phyloP scores from a whole-genome alignment of 1,284 basidiomycete species.

The Heterobasidion annosum region DNA sequence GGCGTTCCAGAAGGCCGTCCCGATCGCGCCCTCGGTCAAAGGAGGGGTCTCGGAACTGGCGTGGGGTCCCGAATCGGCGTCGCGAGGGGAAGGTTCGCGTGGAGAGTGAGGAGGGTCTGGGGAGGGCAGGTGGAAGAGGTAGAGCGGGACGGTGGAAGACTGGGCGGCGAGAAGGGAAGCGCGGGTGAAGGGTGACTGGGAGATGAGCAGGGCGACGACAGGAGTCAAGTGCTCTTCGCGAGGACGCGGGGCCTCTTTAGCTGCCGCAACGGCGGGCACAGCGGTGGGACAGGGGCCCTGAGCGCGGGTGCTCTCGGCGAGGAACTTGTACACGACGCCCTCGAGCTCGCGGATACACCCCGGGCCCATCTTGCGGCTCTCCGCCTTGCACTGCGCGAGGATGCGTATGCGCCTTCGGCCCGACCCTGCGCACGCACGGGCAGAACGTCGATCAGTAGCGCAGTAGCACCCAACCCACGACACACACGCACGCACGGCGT shows the following conservation, averaged over 20 bases:
- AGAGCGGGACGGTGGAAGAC: slow-evolving; percentile 65
- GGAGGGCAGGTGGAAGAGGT: slow-evolving; percentile 68
- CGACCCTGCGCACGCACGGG: background rate
- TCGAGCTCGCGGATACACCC: slow-evolving; percentile 82
- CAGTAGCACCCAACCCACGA: background rate
- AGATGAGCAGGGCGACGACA: slow-evolving; percentile 67
- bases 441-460: background rate
- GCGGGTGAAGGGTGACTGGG: slow-evolving; percentile 69
- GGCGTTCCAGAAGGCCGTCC: slow-evolving; percentile 56
- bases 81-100: slow-evolving; percentile 6
- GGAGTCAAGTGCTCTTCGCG: slow-evolving; percentile 14
- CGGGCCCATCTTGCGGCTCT: slow-evolving; percentile 71
- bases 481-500: too few relatives aligned
- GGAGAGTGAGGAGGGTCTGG: background rate
- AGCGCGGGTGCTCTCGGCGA: background rate
- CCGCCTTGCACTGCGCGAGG: slow-evolving; percentile 88
- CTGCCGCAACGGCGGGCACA: background rate
- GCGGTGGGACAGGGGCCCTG: background rate
- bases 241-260: background rate
- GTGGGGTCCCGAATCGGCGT: background rate
- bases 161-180: slow-evolving; percentile 58
- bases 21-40: slow-evolving; percentile 18
- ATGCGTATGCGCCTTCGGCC: slow-evolving; percentile 49
- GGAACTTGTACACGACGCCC: slow-evolving; percentile 58
- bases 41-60: background rate